phyloP scores from a whole-genome alignment of 2,329 filamentous ascomycete species.

The Pyrenophora seminiperda region DNA sequence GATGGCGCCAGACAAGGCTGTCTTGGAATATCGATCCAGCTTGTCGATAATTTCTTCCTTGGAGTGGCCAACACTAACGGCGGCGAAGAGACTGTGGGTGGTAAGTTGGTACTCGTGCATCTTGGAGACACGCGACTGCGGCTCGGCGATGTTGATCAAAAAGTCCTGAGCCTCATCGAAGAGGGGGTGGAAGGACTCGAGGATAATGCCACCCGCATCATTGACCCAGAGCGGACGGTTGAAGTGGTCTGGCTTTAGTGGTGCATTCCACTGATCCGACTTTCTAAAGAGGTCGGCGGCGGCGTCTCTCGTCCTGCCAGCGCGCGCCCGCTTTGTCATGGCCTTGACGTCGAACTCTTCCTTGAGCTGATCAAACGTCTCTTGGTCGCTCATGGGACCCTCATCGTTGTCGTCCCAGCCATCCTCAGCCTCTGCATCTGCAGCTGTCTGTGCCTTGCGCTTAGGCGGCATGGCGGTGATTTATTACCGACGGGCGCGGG shows the following conservation, averaged over 20 bases:
- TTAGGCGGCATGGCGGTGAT: slow-evolving; percentile 48
- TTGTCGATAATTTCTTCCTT: slow-evolving; percentile 89
- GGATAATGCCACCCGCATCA: slow-evolving; percentile 81
- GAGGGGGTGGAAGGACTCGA: slow-evolving; percentile 91
- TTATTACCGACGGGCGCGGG: slow-evolving; percentile 37
- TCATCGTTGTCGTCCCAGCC: slow-evolving; percentile 61
- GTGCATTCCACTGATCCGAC: slow-evolving; percentile 80
- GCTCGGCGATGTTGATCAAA: slow-evolving; percentile 93
- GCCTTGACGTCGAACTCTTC: slow-evolving; percentile 44
- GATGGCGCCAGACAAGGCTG: slow-evolving; percentile 79
- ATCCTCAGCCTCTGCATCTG: slow-evolving; percentile 52
- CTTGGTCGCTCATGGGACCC: slow-evolving; percentile 53
- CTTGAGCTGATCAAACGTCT: slow-evolving; percentile 56
- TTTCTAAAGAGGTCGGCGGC: slow-evolving; percentile 63
- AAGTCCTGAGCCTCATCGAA: slow-evolving; percentile 91
- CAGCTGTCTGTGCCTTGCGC: slow-evolving; percentile 51
- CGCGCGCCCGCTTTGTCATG: slow-evolving; percentile 38
- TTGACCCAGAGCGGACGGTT: slow-evolving; percentile 95
- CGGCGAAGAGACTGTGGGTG: slow-evolving; percentile 90
- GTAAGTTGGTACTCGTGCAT: slow-evolving; percentile 94
- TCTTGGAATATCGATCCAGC: slow-evolving; percentile 87
- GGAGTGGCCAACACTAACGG: slow-evolving; percentile 90
- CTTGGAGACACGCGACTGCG: slow-evolving; percentile 83
- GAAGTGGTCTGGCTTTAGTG: slow-evolving; percentile 84
- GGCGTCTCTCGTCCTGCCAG: slow-evolving; percentile 50